Percentiles rank a stretch among this genome's conserved stretches.
These are phyloP conservation scores for Pichia sp. DNA, from an alignment of 1,139 yeast species.

Conservation along the genomic window DNA sequence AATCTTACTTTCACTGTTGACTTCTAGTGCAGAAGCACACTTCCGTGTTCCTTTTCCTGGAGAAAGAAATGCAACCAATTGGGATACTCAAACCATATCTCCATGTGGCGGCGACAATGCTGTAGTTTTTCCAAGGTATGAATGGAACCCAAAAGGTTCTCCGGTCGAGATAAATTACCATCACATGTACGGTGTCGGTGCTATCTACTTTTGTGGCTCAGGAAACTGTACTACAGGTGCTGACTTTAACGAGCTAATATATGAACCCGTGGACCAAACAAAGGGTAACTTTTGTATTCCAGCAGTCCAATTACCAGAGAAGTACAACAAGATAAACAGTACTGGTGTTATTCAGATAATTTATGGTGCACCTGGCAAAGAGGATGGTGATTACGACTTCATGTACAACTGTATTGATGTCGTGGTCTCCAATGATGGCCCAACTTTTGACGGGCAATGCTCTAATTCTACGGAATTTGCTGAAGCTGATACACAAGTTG, in stretches of 20 bases:
- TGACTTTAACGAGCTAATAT: slow-evolving; percentile 25
- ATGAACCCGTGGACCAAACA: slow-evolving; percentile 24
- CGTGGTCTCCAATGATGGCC: slow-evolving; percentile 25
- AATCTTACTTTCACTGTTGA: slow-evolving; percentile 1
- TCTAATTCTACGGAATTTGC: slow-evolving; percentile 19
- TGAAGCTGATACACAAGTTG: slow-evolving; percentile 14
- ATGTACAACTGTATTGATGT: slow-evolving; percentile 32
- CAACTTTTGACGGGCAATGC: slow-evolving; percentile 26
- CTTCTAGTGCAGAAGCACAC: slow-evolving; percentile 22
- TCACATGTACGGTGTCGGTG: slow-evolving; percentile 27
- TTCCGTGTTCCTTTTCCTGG: slow-evolving; percentile 32
- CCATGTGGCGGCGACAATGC: slow-evolving; percentile 31
- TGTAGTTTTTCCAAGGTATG: slow-evolving; percentile 26
- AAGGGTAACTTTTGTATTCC: slow-evolving; percentile 30
- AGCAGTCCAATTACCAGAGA: slow-evolving; percentile 26
- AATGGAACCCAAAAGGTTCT: slow-evolving; percentile 31
- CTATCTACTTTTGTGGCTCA: slow-evolving; percentile 27
- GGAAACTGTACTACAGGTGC: slow-evolving; percentile 21
- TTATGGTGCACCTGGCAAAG: slow-evolving; percentile 13
- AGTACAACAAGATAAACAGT: slow-evolving; percentile 22
- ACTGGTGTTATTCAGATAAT: slow-evolving; percentile 31
- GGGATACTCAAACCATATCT: slow-evolving; percentile 26
- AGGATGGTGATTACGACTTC: slow-evolving; percentile 8
- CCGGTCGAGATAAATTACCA: slow-evolving; percentile 26
- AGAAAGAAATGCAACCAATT: slow-evolving; percentile 31